Evolutionary conservation across 139 green algal species (phyloP).

Genomic region (Chloropicon primus): DNA sequence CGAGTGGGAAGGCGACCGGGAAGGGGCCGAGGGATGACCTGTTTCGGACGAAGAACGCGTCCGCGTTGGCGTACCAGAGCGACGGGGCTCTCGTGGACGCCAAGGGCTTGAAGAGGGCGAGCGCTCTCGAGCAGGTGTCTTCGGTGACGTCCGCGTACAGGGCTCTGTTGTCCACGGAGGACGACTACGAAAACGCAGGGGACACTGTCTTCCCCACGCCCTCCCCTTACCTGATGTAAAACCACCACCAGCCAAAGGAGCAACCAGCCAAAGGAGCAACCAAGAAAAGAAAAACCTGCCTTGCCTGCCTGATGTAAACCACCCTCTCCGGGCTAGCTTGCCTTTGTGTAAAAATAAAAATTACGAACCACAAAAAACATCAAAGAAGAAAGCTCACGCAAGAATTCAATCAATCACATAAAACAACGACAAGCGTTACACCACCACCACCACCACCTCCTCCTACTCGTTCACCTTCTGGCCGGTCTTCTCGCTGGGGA

Average conservation of each 20-base stretch:
- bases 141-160: background rate
- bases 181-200: background rate
- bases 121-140: background rate
- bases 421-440: no score
- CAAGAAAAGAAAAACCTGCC: no score
- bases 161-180: background rate
- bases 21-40: background rate
- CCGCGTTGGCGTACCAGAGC: background rate
- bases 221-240: background rate
- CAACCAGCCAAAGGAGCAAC: no score
- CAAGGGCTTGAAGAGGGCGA: background rate
- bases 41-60: background rate
- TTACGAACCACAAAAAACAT: no score
- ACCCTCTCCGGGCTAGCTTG: no score
- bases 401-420: no score
- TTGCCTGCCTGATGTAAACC: no score
- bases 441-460: no score
- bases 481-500: conserved; percentile 57
- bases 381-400: background rate
- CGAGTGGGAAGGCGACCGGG: background rate
- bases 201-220: background rate
- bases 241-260: no score
- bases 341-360: no score
- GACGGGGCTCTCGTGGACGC: background rate
- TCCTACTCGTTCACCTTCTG: conserved; percentile 40